A percentile compares a stretch with the other conserved stretches of the same genome.
phyloP scores from a whole-genome alignment of 2,329 filamentous ascomycete species.

The Colletotrichum melonis region DNA sequence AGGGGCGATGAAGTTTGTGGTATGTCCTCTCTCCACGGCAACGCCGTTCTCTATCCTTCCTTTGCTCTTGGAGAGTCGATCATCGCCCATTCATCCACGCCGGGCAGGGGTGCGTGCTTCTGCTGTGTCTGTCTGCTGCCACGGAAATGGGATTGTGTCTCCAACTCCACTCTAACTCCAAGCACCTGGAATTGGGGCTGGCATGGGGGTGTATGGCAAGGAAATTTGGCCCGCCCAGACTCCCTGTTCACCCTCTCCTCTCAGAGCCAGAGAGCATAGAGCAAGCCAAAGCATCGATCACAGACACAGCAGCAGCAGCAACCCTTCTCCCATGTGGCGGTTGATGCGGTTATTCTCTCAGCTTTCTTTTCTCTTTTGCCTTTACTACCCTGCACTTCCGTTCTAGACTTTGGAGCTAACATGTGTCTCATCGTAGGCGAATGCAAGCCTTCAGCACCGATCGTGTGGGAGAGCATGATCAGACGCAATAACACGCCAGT shows the following conservation, averaged over 20 bases:
- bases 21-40: constrained; percentile 44
- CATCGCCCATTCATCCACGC: neutral
- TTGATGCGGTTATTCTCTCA: neutral
- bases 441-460: constrained; percentile 49
- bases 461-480: constrained; percentile 51
- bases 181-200: constrained; percentile 25
- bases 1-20: constrained; percentile 59
- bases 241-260: neutral
- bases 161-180: constrained; percentile 14
- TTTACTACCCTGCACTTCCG: neutral
- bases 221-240: neutral
- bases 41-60: neutral
- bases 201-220: constrained; percentile 15
- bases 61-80: neutral
- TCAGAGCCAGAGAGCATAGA: neutral
- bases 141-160: neutral
- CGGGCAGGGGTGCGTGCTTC: neutral
- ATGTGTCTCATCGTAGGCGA: constrained; percentile 41
- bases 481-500: constrained; percentile 45
- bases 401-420: constrained; percentile 10
- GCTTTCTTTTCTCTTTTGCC: neutral
- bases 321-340: neutral
- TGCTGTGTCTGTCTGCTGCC: constrained; percentile 2
- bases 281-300: neutral
- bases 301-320: neutral